These are phyloP conservation scores for Chytriomyces sp. DNA, from an alignment of 192 early-diverging fungal species.

Conservation along the genomic window DNA sequence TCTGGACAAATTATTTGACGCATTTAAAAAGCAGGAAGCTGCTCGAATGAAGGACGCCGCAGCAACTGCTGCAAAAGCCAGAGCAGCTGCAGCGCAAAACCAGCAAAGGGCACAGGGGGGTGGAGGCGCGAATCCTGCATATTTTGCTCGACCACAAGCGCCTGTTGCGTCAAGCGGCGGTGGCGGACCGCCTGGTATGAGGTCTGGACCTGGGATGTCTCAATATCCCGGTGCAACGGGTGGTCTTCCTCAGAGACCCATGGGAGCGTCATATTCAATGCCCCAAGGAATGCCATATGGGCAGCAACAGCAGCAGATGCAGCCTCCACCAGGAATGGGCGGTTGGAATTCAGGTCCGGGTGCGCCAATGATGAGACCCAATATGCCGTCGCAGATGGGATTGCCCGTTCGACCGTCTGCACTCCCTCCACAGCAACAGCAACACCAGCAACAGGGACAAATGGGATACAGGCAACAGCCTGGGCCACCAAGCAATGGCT, in stretches of 20 bases:
- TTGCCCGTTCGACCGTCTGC: no score
- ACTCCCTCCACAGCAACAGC: slow-evolving; percentile 7
- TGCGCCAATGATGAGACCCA: slow-evolving; percentile 4
- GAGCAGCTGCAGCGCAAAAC: no score
- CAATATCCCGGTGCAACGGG: not conserved
- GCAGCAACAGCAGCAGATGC: not conserved
- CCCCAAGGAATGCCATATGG: not conserved
- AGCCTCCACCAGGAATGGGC: not conserved
- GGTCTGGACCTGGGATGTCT: not conserved
- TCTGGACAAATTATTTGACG: slow-evolving; percentile 73
- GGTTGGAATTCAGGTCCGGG: no score
- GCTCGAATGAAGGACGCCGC: slow-evolving; percentile 23
- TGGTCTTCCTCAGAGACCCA: no score
- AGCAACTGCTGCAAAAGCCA: not conserved
- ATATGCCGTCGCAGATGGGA: not conserved
- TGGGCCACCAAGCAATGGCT: no score
- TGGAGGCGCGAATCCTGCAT: not conserved
- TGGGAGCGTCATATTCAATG: no score
- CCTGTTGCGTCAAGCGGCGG: not conserved
- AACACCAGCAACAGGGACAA: not conserved
- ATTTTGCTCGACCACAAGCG: not conserved
- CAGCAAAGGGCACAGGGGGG: no score
- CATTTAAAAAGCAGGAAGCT: slow-evolving; percentile 68
- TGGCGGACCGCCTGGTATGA: not conserved
- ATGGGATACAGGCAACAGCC: not conserved